These are phyloP conservation scores for Aspergillus costaricaensis DNA, from an alignment of 2,329 filamentous ascomycete species.

Conservation along the genomic window DNA sequence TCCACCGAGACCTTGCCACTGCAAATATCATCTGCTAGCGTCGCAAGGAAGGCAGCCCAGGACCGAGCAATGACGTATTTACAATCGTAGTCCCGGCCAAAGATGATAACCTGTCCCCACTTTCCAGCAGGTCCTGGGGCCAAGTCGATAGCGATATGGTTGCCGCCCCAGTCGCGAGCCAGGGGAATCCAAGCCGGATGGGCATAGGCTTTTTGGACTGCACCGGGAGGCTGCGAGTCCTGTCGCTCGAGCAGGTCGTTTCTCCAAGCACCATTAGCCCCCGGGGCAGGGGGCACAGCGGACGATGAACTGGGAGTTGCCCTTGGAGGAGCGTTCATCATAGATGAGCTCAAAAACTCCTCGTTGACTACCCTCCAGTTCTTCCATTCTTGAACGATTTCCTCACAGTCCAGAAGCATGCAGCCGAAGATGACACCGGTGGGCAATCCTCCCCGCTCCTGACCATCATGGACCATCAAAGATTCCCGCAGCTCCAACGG, in stretches of 20 bases:
- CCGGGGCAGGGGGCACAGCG: conserved; percentile 56
- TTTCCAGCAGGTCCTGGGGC: conserved; percentile 84
- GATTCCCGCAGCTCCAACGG: conserved; percentile 94
- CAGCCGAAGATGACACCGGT: conserved; percentile 90
- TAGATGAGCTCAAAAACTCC: conserved; percentile 70
- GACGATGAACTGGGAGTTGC: conserved; percentile 65
- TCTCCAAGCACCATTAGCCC: conserved; percentile 70
- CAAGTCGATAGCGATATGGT: conserved; percentile 91
- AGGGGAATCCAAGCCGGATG: conserved; percentile 95
- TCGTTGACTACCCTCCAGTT: conserved; percentile 95
- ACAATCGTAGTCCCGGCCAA: conserved; percentile 96
- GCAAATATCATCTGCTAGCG: conserved; percentile 84
- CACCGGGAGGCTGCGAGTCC: conserved; percentile 80
- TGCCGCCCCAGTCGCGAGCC: conserved; percentile 96
- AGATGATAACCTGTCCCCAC: conserved; percentile 97
- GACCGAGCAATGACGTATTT: conserved; percentile 96
- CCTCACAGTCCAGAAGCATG: conserved; percentile 97
- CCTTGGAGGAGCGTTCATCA: conserved; percentile 66
- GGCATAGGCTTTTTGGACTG: conserved; percentile 88
- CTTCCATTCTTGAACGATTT: conserved; percentile 96
- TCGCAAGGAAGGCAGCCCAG: conserved; percentile 83
- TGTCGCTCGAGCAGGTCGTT: conserved; percentile 82
- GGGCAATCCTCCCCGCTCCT: conserved; percentile 86
- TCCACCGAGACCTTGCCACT: conserved; percentile 91
- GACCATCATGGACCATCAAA: conserved; percentile 87